phyloP scores from a whole-genome alignment of 768 basidiomycete species.

The Fistulinella prunicolor region DNA sequence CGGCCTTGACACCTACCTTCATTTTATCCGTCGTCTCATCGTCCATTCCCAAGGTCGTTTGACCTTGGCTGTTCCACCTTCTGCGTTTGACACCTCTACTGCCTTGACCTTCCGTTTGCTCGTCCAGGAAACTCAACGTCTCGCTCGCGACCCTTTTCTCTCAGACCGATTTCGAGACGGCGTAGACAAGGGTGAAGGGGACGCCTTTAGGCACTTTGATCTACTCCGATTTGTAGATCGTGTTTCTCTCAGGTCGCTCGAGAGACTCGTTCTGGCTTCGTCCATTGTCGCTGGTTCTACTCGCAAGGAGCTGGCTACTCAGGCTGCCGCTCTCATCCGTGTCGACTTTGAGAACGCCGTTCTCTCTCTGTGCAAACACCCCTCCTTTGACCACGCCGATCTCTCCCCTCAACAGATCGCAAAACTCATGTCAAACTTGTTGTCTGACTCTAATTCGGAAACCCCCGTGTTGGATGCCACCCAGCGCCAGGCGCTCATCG shows the following conservation, averaged over 20 bases:
- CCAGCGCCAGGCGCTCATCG: slow-evolving; percentile 73
- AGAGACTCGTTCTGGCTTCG: slow-evolving; percentile 73
- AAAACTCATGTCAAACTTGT: slow-evolving; percentile 77
- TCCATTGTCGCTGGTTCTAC: slow-evolving; percentile 66
- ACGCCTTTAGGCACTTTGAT: slow-evolving; percentile 81
- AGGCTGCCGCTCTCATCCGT: slow-evolving; percentile 67
- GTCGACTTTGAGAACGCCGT: slow-evolving; percentile 78
- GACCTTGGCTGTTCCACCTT: slow-evolving; percentile 52
- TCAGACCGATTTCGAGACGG: slow-evolving; percentile 90
- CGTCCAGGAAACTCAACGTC: slow-evolving; percentile 83
- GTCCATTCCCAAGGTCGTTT: slow-evolving; percentile 79
- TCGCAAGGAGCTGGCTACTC: slow-evolving; percentile 53
- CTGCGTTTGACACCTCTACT: slow-evolving; percentile 71
- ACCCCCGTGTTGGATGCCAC: slow-evolving; percentile 65
- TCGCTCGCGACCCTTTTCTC: slow-evolving; percentile 86
- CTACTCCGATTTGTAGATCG: slow-evolving; percentile 80
- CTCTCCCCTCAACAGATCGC: slow-evolving; percentile 69
- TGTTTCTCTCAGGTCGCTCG: slow-evolving; percentile 74
- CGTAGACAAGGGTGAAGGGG: slow-evolving; percentile 84
- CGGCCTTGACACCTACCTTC: slow-evolving; percentile 94
- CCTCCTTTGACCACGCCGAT: slow-evolving; percentile 80
- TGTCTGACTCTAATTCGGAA: slow-evolving; percentile 68
- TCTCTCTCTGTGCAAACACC: slow-evolving; percentile 70
- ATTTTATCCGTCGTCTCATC: slow-evolving; percentile 96
- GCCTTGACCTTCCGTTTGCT: slow-evolving; percentile 81